Base-by-base conservation (phyloP, 106 monocot species). In the Acorus calamus region DNA sequence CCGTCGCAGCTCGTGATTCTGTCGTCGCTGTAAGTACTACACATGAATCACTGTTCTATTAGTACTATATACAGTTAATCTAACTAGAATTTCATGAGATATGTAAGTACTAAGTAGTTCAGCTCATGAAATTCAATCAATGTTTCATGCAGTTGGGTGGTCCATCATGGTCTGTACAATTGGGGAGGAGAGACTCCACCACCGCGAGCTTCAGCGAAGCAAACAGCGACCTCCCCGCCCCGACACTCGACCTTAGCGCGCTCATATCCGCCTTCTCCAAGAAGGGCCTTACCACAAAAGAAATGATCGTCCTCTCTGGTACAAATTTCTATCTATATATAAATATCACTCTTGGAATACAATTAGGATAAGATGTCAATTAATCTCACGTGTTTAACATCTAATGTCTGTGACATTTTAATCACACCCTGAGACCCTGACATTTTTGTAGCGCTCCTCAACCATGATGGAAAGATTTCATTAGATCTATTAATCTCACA, bases 121-220 rank as follows among this genome's bases (percentile, higher is more conserved):
- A 2, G 2, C 6, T 12, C 11, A 2, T 48, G 11, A 5, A 42
- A 7, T 43, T 14, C 28, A 28, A 28, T 28, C 28, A 28, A 28
- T 28, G 28, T 28, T 28, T 28, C 14, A 2, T 3, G 4, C 54
- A 93, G 89, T 56, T 89, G 42, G 89, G 93, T 53, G 89, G 93
- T 0, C 89, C 86, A 10, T 49, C 73, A 61, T 93, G 88, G 89
- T 72, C 70, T 0, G 89, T 93, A 60, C 52, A 44, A 8, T 57
- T 93, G 2, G 88, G 93, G 44, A 77, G 92, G 54, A 77, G 89
- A 55, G 93, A 93, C 59, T 68, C 89, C 12, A 80, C 66, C 2
- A 89, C 83, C 0, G 86, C 89, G 41, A 88, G 83, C 78, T 47
- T 78, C 2, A 72, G 65, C 55, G 7, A 46, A 0, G 93, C 89